Evolutionary conservation across 2,329 filamentous ascomycete genomes (phyloP).

Genomic region (Hypoxylon sp.): DNA sequence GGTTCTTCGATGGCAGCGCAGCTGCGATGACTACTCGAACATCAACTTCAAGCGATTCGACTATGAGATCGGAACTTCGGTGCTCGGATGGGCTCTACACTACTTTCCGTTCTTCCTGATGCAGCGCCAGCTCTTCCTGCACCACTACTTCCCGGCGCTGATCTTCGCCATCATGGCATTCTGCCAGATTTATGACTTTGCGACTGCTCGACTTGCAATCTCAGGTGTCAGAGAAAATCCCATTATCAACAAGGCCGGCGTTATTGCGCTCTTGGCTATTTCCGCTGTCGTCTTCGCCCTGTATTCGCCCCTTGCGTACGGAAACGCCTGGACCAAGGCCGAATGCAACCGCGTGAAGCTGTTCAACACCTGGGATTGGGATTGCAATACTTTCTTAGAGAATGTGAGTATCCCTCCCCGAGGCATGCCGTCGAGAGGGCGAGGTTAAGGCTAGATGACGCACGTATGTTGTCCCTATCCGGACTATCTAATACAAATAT

Average conservation of each 20-base stretch:
- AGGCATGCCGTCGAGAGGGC: slow-evolving; percentile 54
- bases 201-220: slow-evolving; percentile 77
- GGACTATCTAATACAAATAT: slow-evolving; percentile 24
- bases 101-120: slow-evolving; percentile 99
- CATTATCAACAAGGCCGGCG: slow-evolving; percentile 78
- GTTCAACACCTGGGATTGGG: slow-evolving; percentile 93
- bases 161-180: slow-evolving; percentile 94
- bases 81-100: slow-evolving; percentile 96
- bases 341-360: slow-evolving; percentile 91
- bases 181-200: slow-evolving; percentile 90
- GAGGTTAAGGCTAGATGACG: slow-evolving; percentile 40
- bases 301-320: slow-evolving; percentile 92
- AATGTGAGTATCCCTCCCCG: slow-evolving; percentile 75
- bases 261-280: slow-evolving; percentile 78
- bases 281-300: slow-evolving; percentile 82
- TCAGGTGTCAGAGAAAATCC: slow-evolving; percentile 78
- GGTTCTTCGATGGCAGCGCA: slow-evolving; percentile 93
- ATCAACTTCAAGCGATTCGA: slow-evolving; percentile 94
- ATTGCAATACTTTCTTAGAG: slow-evolving; percentile 93
- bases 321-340: slow-evolving; percentile 90
- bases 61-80: slow-evolving; percentile 91
- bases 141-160: slow-evolving; percentile 97
- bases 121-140: slow-evolving; percentile 96
- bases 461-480: slow-evolving; percentile 16
- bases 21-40: slow-evolving; percentile 85